Conservation (phyloP, 768 basidiomycete species). For the Calocybe gangraenosa region DNA sequence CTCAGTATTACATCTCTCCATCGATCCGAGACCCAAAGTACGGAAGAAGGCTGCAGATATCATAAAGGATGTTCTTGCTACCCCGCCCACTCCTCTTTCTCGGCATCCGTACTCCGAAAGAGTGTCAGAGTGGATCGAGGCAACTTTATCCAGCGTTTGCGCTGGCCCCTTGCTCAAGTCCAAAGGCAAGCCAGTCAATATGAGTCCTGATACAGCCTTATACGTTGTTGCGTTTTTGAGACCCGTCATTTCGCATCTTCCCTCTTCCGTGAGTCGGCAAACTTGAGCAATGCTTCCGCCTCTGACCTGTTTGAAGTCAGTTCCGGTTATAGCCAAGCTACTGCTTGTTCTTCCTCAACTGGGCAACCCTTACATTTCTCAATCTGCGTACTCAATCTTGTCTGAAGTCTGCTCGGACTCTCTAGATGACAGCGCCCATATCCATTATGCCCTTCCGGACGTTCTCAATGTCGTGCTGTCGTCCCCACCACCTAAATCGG, state of each 20-base stretch:
- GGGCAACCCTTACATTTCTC: conserved; percentile 85
- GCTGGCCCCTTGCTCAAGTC: conserved; percentile 56
- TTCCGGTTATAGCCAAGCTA: conserved; percentile 63
- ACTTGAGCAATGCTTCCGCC: background rate
- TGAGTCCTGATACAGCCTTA: conserved; percentile 68
- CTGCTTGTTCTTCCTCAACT: conserved; percentile 83
- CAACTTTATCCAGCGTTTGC: conserved; percentile 61
- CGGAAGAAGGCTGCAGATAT: conserved; percentile 87
- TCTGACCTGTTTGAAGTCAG: conserved; percentile 43
- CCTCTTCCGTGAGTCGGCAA: conserved; percentile 57
- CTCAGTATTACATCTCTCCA: conserved; percentile 73
- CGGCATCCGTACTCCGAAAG: conserved; percentile 84
- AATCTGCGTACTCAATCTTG: conserved; percentile 82
- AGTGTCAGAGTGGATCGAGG: conserved; percentile 76
- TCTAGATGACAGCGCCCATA: conserved; percentile 43
- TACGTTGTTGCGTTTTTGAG: conserved; percentile 74
- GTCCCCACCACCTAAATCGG: conserved; percentile 67
- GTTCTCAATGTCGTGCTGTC: conserved; percentile 67
- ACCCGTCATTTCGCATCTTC: conserved; percentile 56
- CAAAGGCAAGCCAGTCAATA: conserved; percentile 51
- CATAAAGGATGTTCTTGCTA: conserved; percentile 69
- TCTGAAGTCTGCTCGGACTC: conserved; percentile 70
- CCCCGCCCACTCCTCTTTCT: conserved; percentile 72
- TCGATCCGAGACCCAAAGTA: conserved; percentile 92
- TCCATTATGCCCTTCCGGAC: conserved; percentile 51